Conservation (phyloP, 306 rosid genomes). For the Castanopsis chinensis region DNA sequence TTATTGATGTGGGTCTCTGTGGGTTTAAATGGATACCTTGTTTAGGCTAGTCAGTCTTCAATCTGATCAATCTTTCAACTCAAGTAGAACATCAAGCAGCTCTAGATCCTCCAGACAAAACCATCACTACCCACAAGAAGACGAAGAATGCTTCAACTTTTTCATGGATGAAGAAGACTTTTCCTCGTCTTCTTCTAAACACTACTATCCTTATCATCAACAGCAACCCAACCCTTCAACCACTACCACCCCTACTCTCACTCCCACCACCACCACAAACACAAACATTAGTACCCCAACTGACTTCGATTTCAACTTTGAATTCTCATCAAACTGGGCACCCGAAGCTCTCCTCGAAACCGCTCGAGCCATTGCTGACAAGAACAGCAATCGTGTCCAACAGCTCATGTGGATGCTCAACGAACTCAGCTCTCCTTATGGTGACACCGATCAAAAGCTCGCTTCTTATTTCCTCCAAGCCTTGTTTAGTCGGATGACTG, state of each 20-base stretch:
- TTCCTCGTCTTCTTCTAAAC: slow-evolving; percentile 83
- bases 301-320: slow-evolving; percentile 43
- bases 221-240: slow-evolving; percentile 27
- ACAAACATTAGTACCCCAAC: slow-evolving; percentile 23
- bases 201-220: slow-evolving; percentile 47
- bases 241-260: slow-evolving; percentile 21
- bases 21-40: slow-evolving; percentile 88
- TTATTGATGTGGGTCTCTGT: slow-evolving; percentile 50
- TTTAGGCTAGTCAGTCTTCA: slow-evolving; percentile 75
- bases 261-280: slow-evolving; percentile 19
- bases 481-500: slow-evolving; percentile 65
- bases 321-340: slow-evolving; percentile 74
- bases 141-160: slow-evolving; percentile 95
- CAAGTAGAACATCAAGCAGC: slow-evolving; percentile 77
- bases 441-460: slow-evolving; percentile 79
- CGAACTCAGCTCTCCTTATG: slow-evolving; percentile 82
- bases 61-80: slow-evolving; percentile 77
- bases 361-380: slow-evolving; percentile 70
- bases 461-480: slow-evolving; percentile 83
- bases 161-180: slow-evolving; percentile 98
- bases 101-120: slow-evolving; percentile 65
- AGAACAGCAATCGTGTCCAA: slow-evolving; percentile 56
- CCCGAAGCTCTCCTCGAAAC: slow-evolving; percentile 59
- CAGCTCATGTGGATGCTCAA: slow-evolving; percentile 97
- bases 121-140: slow-evolving; percentile 37